phyloP scores from a whole-genome alignment of 1,284 basidiomycete species.

The Melampsora americana region DNA sequence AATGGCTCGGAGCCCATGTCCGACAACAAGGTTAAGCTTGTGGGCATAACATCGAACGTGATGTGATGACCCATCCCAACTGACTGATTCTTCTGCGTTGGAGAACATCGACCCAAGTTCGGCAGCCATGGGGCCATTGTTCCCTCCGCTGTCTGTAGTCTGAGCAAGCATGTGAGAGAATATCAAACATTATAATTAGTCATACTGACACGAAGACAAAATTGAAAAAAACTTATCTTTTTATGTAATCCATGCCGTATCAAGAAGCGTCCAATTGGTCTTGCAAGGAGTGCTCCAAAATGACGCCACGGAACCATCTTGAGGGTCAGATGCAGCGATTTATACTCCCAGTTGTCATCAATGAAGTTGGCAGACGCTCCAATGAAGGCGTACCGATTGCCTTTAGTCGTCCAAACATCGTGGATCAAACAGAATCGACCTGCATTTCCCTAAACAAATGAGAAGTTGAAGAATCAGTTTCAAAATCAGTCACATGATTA shows the following conservation, averaged over 20 bases:
- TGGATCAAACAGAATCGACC: background rate
- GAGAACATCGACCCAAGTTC: background rate
- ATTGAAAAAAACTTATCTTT: too few species aligned
- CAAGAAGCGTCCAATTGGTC: background rate
- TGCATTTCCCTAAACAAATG: background rate
- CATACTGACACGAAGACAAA: too few species aligned
- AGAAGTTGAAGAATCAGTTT: too few species aligned
- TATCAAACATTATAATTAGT: too few species aligned
- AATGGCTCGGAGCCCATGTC: background rate
- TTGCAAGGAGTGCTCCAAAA: background rate
- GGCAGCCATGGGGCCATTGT: background rate
- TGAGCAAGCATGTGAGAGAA: background rate
- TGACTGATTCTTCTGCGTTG: background rate
- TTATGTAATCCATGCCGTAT: background rate
- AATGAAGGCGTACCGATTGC: conserved; percentile 5
- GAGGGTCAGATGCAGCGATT: background rate
- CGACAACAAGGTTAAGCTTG: background rate
- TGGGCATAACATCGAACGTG: conserved; percentile 3
- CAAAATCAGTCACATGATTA: too few species aligned
- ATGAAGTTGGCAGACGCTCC: background rate
- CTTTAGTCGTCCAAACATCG: conserved; percentile 12
- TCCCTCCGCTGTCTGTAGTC: background rate
- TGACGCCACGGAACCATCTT: conserved; percentile 7
- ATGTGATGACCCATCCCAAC: background rate
- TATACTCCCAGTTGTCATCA: background rate